Evolutionary conservation across 805 yeast genomes (phyloP).

Genomic region (Jamesozyma piceae): DNA sequence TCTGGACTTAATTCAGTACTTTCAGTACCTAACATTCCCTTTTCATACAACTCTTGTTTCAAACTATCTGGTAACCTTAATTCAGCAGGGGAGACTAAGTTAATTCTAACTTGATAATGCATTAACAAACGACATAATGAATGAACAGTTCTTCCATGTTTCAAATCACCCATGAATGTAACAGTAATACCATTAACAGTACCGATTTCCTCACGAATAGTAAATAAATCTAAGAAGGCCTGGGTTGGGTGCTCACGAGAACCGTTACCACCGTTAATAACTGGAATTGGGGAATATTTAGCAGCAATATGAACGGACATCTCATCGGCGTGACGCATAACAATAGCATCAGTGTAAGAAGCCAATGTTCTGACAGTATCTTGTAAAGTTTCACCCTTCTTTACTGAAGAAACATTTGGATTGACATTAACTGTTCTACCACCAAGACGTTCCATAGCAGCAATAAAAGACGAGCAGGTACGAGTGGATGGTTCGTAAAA

Average conservation of each 20-base stretch:
- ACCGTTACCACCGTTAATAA: conserved; percentile 97
- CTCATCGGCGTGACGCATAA: conserved; percentile 90
- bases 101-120: conserved; percentile 87
- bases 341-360: conserved; percentile 94
- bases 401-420: conserved; percentile 83
- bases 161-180: conserved; percentile 97
- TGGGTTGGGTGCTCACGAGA: conserved; percentile 98
- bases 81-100: conserved; percentile 85
- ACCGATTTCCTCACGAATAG: conserved; percentile 97
- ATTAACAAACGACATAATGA: conserved; percentile 82
- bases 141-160: conserved; percentile 97
- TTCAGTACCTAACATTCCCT: conserved; percentile 66
- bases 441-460: conserved; percentile 99
- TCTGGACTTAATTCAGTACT: conserved; percentile 72
- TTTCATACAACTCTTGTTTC: conserved; percentile 52
- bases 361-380: conserved; percentile 94
- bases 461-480: conserved; percentile 93
- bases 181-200: conserved; percentile 96
- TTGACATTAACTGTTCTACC: conserved; percentile 89
- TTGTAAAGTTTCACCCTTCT: conserved; percentile 96
- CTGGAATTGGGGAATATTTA: conserved; percentile 92
- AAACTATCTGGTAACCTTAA: conserved; percentile 72
- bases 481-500: conserved; percentile 98
- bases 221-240: conserved; percentile 93
- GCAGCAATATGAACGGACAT: conserved; percentile 91